Base-by-base conservation (phyloP, 306 rosid genomes). In the Amphicarpaea edgeworthii region DNA sequence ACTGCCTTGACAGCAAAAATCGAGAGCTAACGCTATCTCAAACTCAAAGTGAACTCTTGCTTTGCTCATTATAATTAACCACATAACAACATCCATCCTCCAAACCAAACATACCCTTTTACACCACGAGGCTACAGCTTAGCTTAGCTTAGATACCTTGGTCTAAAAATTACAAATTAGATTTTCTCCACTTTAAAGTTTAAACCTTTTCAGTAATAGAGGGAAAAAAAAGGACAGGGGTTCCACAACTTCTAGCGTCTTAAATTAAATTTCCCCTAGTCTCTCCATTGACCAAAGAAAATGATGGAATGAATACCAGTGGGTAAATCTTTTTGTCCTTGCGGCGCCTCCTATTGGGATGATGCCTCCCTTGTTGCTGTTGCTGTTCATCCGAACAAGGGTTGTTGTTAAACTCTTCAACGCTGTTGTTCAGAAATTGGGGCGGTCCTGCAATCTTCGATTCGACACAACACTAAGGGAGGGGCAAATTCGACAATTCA, bases 361-460 rank as follows among this genome's bases (percentile, higher is more conserved):
- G 85, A 75, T 76, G 93, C 16, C 77, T 81, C 20, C 80, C 88
- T 41, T 76, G 92, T 66, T 83, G 87, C 77, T n/a, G n/a, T n/a
- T n/a, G n/a, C n/a, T n/a, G n/a, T n/a, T n/a, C n/a, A n/a, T n/a
- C n/a, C n/a, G n/a, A n/a, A n/a, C n/a, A n/a, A 6, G 83, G 77
- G 70, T 75, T 78, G 50, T 20, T 62, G 30, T 10, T 63, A 1
- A 65, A 85, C 9, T 88, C 97, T 40, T 84, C 92, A 21, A 90
- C 95, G 23, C 87, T 84, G 63, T 90, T 90, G 82, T 94, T 94
- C 65, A 94, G 88, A 81, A 94, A 94, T 19, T 83, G 86, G 2
- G 98, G 98, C 17, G 96, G 97, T 37, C 93, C 96, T 77, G 96
- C 75, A 87, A 94, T 81, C 98, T 94, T 32, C 90, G 63, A 53